Conservation (phyloP, 306 rosid species). For the Mimosa pudica region DNA sequence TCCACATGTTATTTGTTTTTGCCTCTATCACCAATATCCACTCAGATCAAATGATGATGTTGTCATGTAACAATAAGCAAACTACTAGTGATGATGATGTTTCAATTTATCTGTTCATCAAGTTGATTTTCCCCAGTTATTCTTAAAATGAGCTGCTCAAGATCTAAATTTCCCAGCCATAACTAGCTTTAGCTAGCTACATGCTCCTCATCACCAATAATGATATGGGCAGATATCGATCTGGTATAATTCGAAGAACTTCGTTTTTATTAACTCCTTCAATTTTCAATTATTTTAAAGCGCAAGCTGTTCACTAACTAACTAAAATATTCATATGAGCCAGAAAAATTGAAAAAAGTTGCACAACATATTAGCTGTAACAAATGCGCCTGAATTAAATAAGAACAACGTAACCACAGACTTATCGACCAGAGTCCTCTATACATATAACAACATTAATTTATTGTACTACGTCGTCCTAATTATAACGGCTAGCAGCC, state of each 20-base stretch:
- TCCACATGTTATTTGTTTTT: not conserved
- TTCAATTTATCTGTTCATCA: not conserved
- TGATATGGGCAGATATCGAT: not conserved
- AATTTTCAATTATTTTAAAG: not conserved
- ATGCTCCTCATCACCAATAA: not conserved
- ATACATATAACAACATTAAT: conserved; percentile 1
- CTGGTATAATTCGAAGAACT: no score
- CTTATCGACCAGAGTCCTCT: conserved; percentile 40
- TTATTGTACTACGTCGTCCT: conserved; percentile 5
- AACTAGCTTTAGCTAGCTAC: not conserved
- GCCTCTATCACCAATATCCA: not conserved
- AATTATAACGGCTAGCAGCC: not conserved
- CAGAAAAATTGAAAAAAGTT: not conserved
- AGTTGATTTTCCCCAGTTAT: not conserved
- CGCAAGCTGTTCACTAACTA: not conserved
- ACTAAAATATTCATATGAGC: not conserved
- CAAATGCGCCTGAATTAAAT: not conserved
- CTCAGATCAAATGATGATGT: not conserved
- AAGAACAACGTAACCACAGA: not conserved
- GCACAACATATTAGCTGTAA: not conserved
- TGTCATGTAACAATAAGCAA: not conserved
- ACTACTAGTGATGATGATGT: not conserved
- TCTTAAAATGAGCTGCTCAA: not conserved
- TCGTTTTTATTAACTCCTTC: not conserved
- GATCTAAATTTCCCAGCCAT: not conserved